phyloP scores from a whole-genome alignment of 805 yeast genomes.

The Sugiyamaella boreocaroliniensis region DNA sequence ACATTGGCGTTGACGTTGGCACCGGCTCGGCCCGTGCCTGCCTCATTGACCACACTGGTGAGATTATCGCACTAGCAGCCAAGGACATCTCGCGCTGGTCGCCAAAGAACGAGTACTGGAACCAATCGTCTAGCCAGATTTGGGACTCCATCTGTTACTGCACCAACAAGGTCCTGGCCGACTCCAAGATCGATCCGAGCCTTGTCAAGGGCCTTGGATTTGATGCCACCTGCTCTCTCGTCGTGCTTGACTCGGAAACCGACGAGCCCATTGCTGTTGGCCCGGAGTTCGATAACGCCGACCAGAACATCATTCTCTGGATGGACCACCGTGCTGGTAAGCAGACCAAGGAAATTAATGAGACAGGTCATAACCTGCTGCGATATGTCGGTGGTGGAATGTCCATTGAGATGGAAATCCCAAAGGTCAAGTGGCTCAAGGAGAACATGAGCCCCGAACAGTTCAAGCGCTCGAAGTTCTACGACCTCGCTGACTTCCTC shows the following conservation, averaged over 20 bases:
- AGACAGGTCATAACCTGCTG: constrained; percentile 68
- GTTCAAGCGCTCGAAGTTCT: constrained; percentile 66
- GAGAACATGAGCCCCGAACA: constrained; percentile 60
- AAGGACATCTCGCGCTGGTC: constrained; percentile 61
- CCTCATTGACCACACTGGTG: constrained; percentile 74
- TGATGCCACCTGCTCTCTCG: constrained; percentile 95
- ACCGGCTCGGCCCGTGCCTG: constrained; percentile 97
- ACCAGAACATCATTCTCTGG: constrained; percentile 88
- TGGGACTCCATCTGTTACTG: constrained; percentile 82
- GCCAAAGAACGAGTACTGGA: constrained; percentile 24
- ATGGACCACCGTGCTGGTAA: constrained; percentile 94
- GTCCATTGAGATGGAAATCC: constrained; percentile 98
- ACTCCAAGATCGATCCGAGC: constrained; percentile 62
- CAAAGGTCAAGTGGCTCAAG: constrained; percentile 94
- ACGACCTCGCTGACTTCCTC: constrained; percentile 85
- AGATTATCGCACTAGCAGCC: constrained; percentile 65
- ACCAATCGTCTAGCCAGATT: constrained; percentile 81
- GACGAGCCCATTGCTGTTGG: constrained; percentile 83
- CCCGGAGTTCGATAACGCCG: constrained; percentile 68
- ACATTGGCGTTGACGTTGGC: constrained; percentile 91
- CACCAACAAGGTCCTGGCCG: constrained; percentile 66
- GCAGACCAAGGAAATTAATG: constrained; percentile 76
- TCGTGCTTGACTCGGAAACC: constrained; percentile 58
- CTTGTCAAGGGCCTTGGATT: constrained; percentile 84
- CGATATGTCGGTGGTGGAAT: constrained; percentile 94